Evolutionary conservation across 2,329 filamentous ascomycete genomes (phyloP), one percentile per base, ranked within the genome.

Genomic region (Penicillium sp.): DNA sequence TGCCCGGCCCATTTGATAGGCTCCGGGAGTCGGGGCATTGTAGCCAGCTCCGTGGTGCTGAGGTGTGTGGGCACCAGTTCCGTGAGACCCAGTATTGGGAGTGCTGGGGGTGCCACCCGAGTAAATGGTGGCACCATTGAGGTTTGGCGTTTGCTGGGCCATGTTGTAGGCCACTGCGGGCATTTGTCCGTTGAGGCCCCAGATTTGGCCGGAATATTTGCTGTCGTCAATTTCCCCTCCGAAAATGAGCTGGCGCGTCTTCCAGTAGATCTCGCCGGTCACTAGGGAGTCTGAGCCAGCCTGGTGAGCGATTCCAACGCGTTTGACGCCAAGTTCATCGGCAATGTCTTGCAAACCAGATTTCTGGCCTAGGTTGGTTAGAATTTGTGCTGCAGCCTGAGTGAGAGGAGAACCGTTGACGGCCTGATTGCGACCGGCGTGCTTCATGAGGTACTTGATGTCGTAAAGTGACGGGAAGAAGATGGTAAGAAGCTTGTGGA

Each of bases 391-490:
- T 16, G 86, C 88, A 55, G 80, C 79, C 2, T 84, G 82, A 58
- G 90, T 88, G 53, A 83, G 79, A 46, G 84, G 87, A 9, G 83
- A 86, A 66, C 77, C 78, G 70, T 85, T 88, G 49, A 83, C 82
- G 54, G 84, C 84, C 70, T 89, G 84, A 53, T 88, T 83, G 65
- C 84, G 84, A 63, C 89, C 88, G 29, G 91, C 92, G 68, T 92
- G 87, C 72, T 96, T 96, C 85, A 97, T 93, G 40, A 99, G 84
- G 73, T 94, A 96, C 78, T 99, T 99, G 65, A 99, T 94, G 72
- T 99, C 94, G 73, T 94, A 96, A 0, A 96, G 86, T 19, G 88
- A 88, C 0, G 94, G 94, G 74, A 99, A 99, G 81, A 93, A 97
- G 46, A 91, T 88, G 71, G 90, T 90, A 76, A 97, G 91, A 47